Evolutionary conservation across 306 rosid genomes (phyloP), one percentile per base, ranked within the genome.

Genomic region (Benincasa hispida): DNA sequence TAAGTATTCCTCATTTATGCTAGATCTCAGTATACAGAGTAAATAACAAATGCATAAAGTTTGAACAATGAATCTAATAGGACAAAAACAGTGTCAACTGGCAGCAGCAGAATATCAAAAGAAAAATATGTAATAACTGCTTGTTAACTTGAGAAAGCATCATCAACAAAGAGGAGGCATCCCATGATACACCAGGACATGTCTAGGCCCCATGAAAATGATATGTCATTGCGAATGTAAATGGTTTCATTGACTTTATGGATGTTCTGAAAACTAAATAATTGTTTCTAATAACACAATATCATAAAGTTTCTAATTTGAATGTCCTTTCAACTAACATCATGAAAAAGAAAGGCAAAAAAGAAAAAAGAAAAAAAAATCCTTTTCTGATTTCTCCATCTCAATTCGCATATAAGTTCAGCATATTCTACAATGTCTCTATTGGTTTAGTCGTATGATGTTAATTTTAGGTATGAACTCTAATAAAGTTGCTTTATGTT

Each of bases 191-290:
- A 74, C 78, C 80, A 77, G 28, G 42, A 74, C 50, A 34, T 24
- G 78, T 74, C 82, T 75, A 82, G 91, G 91, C 83, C 96, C 91
- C 87, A 55, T 82, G 82, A 82, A 82, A 50, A 81, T 78, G 86
- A 85, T 77, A 76, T 50, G 69, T 81, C 85, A 55, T 72, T 53
- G 73, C 77, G 34, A 76, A 85, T 86, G 74, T 53, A 79, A 79
- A 78, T 55, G 74, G 22, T 35, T 45, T 32, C 48, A 65, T 65
- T 35, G 72, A 37, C 72, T n/a, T 65, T 65, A 35, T 65, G 50
- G 50, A 35, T 65, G 48, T 65, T 65, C 72, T 65, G 53, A 79
- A 62, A 76, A 78, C 76, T 81, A 80, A 84, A 79, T 82, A 60
- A 83, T 79, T 54, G 76, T 76, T 84, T 79, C 73, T 66, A 11